Base-by-base conservation (phyloP, 2,329 filamentous ascomycete genomes). In the Macrophomina pseudophaseolina region DNA sequence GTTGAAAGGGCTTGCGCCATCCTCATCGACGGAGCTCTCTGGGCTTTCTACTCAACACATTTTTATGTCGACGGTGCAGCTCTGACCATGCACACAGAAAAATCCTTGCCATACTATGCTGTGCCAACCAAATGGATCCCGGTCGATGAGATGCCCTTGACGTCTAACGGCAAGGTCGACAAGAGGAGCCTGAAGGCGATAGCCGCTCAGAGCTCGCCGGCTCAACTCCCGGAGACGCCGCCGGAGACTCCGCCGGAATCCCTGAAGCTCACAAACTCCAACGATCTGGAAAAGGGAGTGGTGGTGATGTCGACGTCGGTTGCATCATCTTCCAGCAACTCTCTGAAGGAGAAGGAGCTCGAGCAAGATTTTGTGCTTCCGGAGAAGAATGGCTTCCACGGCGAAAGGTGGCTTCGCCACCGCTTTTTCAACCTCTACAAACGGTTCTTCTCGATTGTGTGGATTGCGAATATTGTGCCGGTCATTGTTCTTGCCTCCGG, bases 161-260 rank as follows among this genome's bases (percentile, higher is more conserved):
- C 85, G 0, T 69, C 79, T 2, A 87, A 88, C 67, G 86, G 86
- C 52, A 88, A 88, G 74, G 80, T 86, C 51, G 82, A 88, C 74
- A 87, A 86, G 77, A 76, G 75, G 28, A 74, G 76, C 5, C 80
- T 88, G 3, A 75, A 73, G 7, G 71, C 72, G 9, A 69, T 82
- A 14, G 68, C 69, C 23, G 52, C 69, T 4, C 68, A 63, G n/a
- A 32, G 42, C 28, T 60, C 56, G 35, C 56, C 56, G 8, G 56
- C 40, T n/a, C 56, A 60, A 23, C 56, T 11, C 28, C 56, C 42
- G 14, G 56, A 46, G 30, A 46, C 56, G 11, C 56, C 40, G 16
- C 56, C 40, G 14, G 56, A 60, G 5, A 60, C 56, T 14, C 56
- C 56, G 14, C 56, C 56, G 4, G 56, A 60, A 11, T 60, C 42